Evolutionary conservation across 2,329 filamentous ascomycete species (phyloP).

Genomic region (Venturia asperata): DNA sequence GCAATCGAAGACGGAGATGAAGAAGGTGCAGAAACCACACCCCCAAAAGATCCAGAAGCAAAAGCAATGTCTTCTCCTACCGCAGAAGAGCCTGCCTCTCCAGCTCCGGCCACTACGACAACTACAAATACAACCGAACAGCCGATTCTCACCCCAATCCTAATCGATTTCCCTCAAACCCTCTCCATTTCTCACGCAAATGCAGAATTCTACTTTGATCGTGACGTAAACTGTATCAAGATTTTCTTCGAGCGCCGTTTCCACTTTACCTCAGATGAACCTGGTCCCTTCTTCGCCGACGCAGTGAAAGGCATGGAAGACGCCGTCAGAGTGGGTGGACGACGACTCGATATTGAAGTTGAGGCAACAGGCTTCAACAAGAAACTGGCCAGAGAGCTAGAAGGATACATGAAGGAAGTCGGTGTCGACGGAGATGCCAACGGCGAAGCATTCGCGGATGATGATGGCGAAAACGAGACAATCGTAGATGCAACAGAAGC

Average conservation of each 20-base stretch:
- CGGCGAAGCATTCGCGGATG: conserved; percentile 33
- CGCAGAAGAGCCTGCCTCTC: conserved; percentile 17
- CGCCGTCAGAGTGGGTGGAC: conserved; percentile 39
- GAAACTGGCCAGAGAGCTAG: conserved; percentile 93
- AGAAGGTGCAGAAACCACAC: conserved; percentile 4
- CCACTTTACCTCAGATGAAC: conserved; percentile 72
- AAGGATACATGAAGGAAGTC: conserved; percentile 75
- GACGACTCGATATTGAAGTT: conserved; percentile 75
- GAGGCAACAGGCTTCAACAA: conserved; percentile 92
- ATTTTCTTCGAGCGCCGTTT: conserved; percentile 87
- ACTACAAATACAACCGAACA: conserved; percentile 25
- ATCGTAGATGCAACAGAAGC: conserved; percentile 24
- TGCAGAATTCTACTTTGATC: conserved; percentile 94
- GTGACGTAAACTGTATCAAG: conserved; percentile 93
- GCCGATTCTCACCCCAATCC: conserved; percentile 61
- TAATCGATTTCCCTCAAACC: conserved; percentile 99
- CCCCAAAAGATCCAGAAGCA: conserved; percentile 21
- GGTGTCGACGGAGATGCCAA: conserved; percentile 50
- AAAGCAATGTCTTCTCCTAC: conserved; percentile 26
- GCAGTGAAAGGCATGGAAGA: conserved; percentile 64
- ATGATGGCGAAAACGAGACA: conserved; percentile 35
- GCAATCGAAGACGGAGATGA: conserved; percentile 26
- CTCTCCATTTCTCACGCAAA: conserved; percentile 90
- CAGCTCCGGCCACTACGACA: conserved; percentile 24
- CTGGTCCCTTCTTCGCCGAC: conserved; percentile 79